A percentile compares a stretch with the other conserved stretches of the same genome.
Evolutionary conservation across 306 rosid species (phyloP).

Genomic region (Echinosophora koreensis): DNA sequence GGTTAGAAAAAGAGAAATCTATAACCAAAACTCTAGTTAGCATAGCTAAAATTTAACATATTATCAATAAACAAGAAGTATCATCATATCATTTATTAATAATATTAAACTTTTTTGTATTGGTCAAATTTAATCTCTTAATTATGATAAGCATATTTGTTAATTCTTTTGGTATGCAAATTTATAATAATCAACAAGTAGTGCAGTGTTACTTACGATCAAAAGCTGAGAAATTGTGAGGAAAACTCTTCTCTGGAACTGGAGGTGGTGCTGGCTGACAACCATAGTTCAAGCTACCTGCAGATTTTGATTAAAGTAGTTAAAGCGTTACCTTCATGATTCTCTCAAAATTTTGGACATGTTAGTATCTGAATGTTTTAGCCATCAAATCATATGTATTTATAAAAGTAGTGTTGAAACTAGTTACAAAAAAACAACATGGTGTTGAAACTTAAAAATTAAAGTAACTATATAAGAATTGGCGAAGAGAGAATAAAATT

Average conservation of each 20-base stretch:
- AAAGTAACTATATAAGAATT: no score
- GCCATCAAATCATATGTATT: neutral
- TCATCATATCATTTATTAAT: neutral
- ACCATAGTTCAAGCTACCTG: conserved; percentile 72
- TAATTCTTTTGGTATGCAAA: neutral
- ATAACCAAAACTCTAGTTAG: neutral
- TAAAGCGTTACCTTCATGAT: neutral
- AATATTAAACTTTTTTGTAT: neutral
- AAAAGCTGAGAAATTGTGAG: conserved; percentile 62
- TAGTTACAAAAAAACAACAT: no score
- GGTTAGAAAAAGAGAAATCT: neutral
- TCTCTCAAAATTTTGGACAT: neutral
- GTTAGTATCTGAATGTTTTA: neutral
- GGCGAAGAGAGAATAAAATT: neutral
- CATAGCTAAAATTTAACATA: neutral
- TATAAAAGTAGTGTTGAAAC: no score
- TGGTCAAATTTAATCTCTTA: neutral
- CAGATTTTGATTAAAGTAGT: neutral
- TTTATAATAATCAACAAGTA: neutral
- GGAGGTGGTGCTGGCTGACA: conserved; percentile 87
- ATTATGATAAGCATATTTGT: neutral
- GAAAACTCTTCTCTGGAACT: conserved; percentile 58
- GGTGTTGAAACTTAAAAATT: no score
- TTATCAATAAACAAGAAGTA: neutral
- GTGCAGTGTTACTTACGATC: conserved; percentile 61